Evolutionary conservation across 305 asterid genomes (phyloP).

Genomic region (Solanum hybrid): DNA sequence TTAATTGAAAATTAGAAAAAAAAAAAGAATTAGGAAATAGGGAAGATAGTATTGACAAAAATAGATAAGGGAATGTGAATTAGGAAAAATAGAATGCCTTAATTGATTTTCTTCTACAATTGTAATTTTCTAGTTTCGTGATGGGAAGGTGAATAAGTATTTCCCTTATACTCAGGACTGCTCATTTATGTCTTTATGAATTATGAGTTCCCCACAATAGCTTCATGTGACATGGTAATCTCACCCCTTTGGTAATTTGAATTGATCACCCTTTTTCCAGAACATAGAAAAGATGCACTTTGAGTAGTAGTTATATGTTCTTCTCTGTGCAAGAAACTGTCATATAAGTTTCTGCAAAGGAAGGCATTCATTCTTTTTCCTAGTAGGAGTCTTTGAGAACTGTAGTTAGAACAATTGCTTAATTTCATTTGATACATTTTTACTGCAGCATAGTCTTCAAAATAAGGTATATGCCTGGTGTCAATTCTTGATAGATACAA

Average conservation of each 20-base stretch:
- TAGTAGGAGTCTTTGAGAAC: not conserved
- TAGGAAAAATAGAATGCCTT: not conserved
- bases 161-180: not conserved
- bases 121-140: not conserved
- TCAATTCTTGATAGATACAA: not conserved
- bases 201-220: not conserved
- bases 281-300: not conserved
- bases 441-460: not conserved
- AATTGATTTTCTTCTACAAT: not conserved
- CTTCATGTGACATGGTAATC: not conserved
- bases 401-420: not conserved
- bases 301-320: not conserved
- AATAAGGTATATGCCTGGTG: not conserved
- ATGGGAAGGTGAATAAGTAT: not conserved
- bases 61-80: not conserved
- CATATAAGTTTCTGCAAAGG: not conserved
- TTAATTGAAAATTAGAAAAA: not conserved
- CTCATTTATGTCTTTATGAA: not conserved
- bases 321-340: not conserved
- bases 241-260: not conserved
- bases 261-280: not conserved
- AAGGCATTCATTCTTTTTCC: not conserved
- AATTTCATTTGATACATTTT: not conserved
- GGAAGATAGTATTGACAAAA: not conserved
- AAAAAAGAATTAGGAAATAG: not conserved